Conservation (phyloP, 495 filamentous ascomycete species). For the Aspergillus carlsbadensis region DNA sequence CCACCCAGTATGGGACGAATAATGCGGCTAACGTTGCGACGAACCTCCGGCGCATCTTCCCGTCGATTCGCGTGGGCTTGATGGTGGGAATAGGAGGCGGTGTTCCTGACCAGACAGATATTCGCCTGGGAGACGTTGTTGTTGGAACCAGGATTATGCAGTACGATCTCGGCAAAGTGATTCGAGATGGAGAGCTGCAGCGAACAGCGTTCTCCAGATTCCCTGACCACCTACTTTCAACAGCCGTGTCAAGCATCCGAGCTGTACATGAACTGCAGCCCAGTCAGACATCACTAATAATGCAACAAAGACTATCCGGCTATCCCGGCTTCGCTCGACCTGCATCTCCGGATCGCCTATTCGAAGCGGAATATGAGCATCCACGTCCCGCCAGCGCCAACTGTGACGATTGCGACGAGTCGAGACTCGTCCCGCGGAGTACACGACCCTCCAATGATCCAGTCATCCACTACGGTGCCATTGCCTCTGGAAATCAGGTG, state of each 20-base stretch:
- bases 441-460: neutral
- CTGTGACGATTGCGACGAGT: neutral
- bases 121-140: constrained; percentile 34
- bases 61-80: constrained; percentile 30
- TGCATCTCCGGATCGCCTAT: constrained; percentile 19
- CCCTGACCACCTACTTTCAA: constrained; percentile 7
- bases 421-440: neutral
- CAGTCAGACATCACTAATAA: constrained; percentile 21
- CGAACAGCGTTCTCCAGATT: constrained; percentile 13
- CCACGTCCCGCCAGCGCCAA: too few relatives aligned
- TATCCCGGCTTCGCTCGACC: constrained; percentile 11
- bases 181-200: constrained; percentile 14
- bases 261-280: constrained; percentile 20
- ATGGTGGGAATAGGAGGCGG: constrained; percentile 36
- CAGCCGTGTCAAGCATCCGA: constrained; percentile 22
- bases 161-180: constrained; percentile 39
- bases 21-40: constrained; percentile 21
- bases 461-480: constrained; percentile 40
- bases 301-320: constrained; percentile 20
- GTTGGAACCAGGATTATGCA: constrained; percentile 42
- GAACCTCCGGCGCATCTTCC: constrained; percentile 24
- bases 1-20: constrained; percentile 20
- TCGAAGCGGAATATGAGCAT: constrained; percentile 20
- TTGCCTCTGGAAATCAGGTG: constrained; percentile 41
- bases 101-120: constrained; percentile 22